Conservation (phyloP, 208 protist genomes). For the Trypanosoma avium region DNA sequence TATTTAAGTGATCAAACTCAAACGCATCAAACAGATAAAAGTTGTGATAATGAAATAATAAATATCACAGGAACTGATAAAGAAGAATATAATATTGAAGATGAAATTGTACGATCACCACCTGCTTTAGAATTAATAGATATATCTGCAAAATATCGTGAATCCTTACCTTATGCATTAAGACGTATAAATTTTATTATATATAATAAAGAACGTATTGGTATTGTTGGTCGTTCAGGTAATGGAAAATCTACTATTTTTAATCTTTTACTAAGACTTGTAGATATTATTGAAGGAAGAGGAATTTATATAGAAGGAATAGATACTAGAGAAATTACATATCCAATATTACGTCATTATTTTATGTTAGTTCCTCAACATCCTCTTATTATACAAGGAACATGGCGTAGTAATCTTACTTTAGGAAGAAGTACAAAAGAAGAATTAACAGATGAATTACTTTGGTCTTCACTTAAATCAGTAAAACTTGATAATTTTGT, state of each 20-base stretch:
- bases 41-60: neutral
- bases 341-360: slow-evolving; percentile 88
- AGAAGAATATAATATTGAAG: neutral
- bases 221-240: slow-evolving; percentile 79
- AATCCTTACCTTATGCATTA: slow-evolving; percentile 67
- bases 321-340: slow-evolving; percentile 82
- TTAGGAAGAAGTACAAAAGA: slow-evolving; percentile 6
- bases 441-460: slow-evolving; percentile 30
- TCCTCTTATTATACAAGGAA: slow-evolving; percentile 94
- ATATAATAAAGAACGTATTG: slow-evolving; percentile 49
- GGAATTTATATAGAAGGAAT: slow-evolving; percentile 90
- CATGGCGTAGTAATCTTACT: slow-evolving; percentile 95
- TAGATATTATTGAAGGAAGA: slow-evolving; percentile 88
- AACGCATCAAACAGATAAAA: no score
- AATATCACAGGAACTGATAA: neutral
- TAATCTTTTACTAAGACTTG: slow-evolving; percentile 66
- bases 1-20: no score
- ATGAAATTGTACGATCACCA: neutral
- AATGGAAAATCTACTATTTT: slow-evolving; percentile 88
- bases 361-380: slow-evolving; percentile 99
- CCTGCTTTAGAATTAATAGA: slow-evolving; percentile 60
- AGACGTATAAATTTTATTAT: slow-evolving; percentile 58
- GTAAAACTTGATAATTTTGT: slow-evolving; percentile 39
- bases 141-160: slow-evolving; percentile 68
- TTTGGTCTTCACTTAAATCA: slow-evolving; percentile 51